A percentile compares a stretch with the other conserved stretches of the same genome.
phyloP scores from a whole-genome alignment of 1,139 yeast species.

The Hansenula sp. region DNA sequence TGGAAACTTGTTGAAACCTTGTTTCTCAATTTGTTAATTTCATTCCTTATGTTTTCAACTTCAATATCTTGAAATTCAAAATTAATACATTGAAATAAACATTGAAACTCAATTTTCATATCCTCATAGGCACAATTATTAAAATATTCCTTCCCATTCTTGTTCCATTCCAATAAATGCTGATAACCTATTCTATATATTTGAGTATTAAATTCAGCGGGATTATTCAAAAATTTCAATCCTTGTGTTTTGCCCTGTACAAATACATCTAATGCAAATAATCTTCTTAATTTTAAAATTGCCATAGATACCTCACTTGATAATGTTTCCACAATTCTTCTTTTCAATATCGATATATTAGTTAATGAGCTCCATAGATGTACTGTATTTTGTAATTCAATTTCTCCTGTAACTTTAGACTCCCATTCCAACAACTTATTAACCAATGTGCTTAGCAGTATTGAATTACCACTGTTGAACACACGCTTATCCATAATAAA shows the following conservation, averaged over 20 bases:
- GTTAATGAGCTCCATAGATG: conserved; percentile 4
- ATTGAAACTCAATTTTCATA: neutral
- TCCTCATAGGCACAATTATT: neutral
- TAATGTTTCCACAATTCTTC: conserved; percentile 8
- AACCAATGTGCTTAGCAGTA: neutral
- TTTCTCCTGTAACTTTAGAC: neutral
- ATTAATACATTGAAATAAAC: neutral
- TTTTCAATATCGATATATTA: neutral
- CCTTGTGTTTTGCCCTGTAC: neutral
- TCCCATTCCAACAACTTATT: conserved; percentile 5
- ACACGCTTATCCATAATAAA: conserved; percentile 16
- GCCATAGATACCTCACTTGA: neutral
- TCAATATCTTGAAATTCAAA: neutral
- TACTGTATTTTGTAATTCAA: neutral
- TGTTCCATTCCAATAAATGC: neutral
- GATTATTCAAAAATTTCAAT: too few relatives aligned
- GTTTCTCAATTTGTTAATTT: neutral
- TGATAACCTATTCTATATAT: neutral
- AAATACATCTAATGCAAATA: neutral
- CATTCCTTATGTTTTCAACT: neutral
- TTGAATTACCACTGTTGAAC: neutral
- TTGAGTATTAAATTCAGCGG: neutral
- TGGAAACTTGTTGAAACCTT: neutral
- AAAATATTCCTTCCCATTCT: neutral
- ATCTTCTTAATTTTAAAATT: neutral